Evolutionary conservation across 116 monocot species (phyloP), one percentile per base, ranked within the genome.

Genomic region (Zostera marina): DNA sequence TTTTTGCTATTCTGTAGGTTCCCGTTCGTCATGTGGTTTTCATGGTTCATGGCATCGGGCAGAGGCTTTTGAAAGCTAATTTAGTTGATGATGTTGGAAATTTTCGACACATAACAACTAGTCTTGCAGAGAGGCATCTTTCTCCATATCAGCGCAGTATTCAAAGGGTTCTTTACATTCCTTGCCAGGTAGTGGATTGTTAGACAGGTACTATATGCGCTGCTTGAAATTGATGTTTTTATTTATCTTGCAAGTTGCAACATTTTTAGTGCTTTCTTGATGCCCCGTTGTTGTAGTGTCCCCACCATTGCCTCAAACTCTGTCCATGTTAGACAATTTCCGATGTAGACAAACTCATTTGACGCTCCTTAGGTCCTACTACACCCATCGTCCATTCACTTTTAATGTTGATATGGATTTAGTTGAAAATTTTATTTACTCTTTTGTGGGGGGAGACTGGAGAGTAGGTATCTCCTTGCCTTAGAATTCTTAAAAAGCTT

Each of bases 21-120:
- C 83, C 98, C 15, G 98, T 98, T 70, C 83, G 98, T 21, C 98
- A 98, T 79, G 60, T 90, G n/a, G 98, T 91, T 63, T 98, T 98
- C 65, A 98, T 98, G 98, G 79, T 98, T 79, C 98, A 98, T 73
- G 98, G 98, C 22, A 91, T 98, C 52, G 98, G 98, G 16, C 98
- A 98, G 57, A 83, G 98, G 54, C 62, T 91, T 60, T 81, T 91
- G 68, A 98, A 98, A 71, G 86, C 98, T 52, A 98, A 98, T 71
- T 77, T 98, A 38, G 87, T 98, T 38, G 98, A 98, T 79, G 98
- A 98, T 81, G 91, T 98, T 69, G 91, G 82, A 66, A 83, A 90
- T 83, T 98, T 98, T 64, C 85, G 98, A 24, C 74, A 83, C 22
- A 65, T 98, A 44, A 78, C 98, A n/a, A 63, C 80, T 11, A 81